A percentile compares a stretch with the other conserved stretches of the same genome.
These are phyloP conservation scores for Clarireedia paspali DNA, from an alignment of 2,329 filamentous ascomycete genomes.

Conservation along the genomic window DNA sequence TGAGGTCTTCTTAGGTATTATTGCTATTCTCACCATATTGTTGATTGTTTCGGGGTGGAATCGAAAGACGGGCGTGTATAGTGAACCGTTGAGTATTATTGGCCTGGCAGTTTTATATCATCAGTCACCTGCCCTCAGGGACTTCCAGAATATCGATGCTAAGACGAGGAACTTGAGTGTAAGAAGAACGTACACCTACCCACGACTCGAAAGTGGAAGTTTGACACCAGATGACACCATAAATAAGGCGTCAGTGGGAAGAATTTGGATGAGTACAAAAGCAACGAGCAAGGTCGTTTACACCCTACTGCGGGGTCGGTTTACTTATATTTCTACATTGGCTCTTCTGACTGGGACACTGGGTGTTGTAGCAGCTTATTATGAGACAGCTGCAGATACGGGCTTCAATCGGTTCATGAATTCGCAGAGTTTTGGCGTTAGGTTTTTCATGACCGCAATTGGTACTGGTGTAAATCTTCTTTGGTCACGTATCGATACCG, in stretches of 20 bases:
- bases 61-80: not conserved
- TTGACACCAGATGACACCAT: no score
- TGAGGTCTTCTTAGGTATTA: not conserved
- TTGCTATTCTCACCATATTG: not conserved
- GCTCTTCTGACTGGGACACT: not conserved
- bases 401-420: conserved; percentile 35
- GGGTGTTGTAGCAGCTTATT: not conserved
- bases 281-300: no score
- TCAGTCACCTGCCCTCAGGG: no score
- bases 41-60: not conserved
- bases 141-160: no score
- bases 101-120: not conserved
- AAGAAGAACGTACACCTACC: no score
- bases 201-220: no score
- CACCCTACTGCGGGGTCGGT: not conserved
- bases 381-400: conserved; percentile 20
- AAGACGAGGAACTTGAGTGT: no score
- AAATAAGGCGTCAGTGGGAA: no score
- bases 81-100: not conserved
- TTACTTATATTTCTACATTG: not conserved
- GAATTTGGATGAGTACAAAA: no score
- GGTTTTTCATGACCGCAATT: conserved; percentile 35
- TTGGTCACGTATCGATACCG: conserved; percentile 34
- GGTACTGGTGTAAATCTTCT: conserved; percentile 35
- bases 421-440: conserved; percentile 34